Conservation (phyloP, 306 rosid species). For the Corylus avellana region DNA sequence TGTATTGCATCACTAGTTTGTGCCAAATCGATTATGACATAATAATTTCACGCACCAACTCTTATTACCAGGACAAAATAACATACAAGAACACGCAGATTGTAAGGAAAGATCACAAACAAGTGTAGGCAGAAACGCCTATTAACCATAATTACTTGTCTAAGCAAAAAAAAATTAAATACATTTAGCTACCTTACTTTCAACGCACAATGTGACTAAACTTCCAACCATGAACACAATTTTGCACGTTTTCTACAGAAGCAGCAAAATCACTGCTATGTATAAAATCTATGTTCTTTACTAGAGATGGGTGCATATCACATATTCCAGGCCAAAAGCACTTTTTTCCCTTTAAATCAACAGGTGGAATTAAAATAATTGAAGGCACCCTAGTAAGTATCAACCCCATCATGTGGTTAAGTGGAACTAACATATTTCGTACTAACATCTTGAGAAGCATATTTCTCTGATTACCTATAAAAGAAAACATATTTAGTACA, state of each 20-base stretch:
- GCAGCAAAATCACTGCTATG: not conserved
- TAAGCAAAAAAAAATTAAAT: not conserved
- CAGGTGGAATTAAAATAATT: not conserved
- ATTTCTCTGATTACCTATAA: no score
- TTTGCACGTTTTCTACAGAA: not conserved
- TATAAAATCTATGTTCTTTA: not conserved
- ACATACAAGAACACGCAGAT: not conserved
- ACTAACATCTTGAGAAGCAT: no score
- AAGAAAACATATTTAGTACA: not conserved
- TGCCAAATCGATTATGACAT: not conserved
- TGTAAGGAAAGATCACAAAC: not conserved
- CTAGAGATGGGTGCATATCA: not conserved
- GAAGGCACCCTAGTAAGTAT: not conserved
- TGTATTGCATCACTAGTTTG: not conserved
- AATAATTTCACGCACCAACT: not conserved
- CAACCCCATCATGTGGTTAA: slow-evolving; percentile 28
- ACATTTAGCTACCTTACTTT: not conserved
- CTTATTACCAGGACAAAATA: not conserved
- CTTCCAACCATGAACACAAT: not conserved
- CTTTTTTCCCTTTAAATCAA: not conserved
- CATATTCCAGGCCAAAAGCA: not conserved
- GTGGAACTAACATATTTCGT: slow-evolving; percentile 10
- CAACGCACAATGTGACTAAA: not conserved
- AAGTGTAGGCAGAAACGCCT: not conserved
- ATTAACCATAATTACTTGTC: not conserved